Percentiles rank a stretch among this genome's conserved stretches.
These are phyloP conservation scores for Aspergillus uvarum DNA, from an alignment of 2,329 filamentous ascomycete genomes.

Conservation along the genomic window DNA sequence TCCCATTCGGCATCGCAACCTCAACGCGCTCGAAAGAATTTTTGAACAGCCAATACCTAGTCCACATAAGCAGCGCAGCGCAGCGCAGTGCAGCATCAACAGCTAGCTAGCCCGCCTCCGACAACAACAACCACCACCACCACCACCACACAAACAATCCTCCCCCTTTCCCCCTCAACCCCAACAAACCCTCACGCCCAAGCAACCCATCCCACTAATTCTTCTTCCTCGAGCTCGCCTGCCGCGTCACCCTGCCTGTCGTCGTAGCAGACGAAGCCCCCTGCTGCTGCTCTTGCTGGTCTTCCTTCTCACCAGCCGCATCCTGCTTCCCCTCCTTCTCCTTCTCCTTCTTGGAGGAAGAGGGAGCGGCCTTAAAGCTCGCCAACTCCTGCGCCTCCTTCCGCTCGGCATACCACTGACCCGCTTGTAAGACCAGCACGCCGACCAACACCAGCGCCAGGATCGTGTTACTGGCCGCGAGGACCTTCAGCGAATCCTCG, in stretches of 20 bases:
- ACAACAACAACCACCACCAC: too few species aligned
- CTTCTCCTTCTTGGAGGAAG: slow-evolving; percentile 47
- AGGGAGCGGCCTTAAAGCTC: slow-evolving; percentile 45
- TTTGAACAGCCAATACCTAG: too few species aligned
- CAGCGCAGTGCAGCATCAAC: too few species aligned
- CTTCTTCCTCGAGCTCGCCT: slow-evolving; percentile 28
- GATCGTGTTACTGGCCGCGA: slow-evolving; percentile 95
- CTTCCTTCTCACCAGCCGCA: slow-evolving; percentile 4
- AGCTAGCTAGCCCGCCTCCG: too few species aligned
- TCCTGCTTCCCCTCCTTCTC: slow-evolving; percentile 51
- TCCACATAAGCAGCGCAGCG: too few species aligned
- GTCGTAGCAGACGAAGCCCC: slow-evolving; percentile 26
- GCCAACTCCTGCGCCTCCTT: slow-evolving; percentile 81
- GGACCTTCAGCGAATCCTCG: slow-evolving; percentile 86
- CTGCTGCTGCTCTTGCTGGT: slow-evolving; percentile 34
- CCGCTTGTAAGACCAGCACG: slow-evolving; percentile 87
- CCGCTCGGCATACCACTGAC: slow-evolving; percentile 97
- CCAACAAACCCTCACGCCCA: too few species aligned
- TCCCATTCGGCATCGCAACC: too few species aligned
- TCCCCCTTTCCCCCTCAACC: background rate
- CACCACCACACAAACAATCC: too few species aligned
- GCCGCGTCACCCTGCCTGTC: slow-evolving; percentile 8
- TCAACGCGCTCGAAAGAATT: too few species aligned
- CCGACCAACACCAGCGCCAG: slow-evolving; percentile 88
- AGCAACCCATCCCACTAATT: slow-evolving; percentile 12